phyloP scores from a whole-genome alignment of 768 basidiomycete species.

The Coprinopsis sp. region DNA sequence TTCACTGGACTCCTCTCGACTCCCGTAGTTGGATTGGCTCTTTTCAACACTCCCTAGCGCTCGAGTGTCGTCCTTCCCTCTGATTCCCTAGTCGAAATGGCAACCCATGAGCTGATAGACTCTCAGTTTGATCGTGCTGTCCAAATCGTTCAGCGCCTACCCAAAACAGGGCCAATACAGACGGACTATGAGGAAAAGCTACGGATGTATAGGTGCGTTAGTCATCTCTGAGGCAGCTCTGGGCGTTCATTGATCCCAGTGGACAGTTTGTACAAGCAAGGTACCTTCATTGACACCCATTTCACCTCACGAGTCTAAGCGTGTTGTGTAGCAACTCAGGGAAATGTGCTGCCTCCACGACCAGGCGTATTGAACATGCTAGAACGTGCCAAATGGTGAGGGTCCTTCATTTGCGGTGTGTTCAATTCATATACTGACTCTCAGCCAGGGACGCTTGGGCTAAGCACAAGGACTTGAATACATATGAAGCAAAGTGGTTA shows the following conservation, averaged over 20 bases:
- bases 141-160: slow-evolving; percentile 87
- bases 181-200: slow-evolving; percentile 95
- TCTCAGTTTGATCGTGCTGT: slow-evolving; percentile 92
- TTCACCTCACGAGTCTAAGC: slow-evolving; percentile 7
- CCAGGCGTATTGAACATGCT: slow-evolving; percentile 91
- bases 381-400: slow-evolving; percentile 88
- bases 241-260: neutral
- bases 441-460: slow-evolving; percentile 86
- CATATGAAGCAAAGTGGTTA: slow-evolving; percentile 78
- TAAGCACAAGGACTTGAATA: slow-evolving; percentile 79
- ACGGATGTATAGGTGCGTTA: slow-evolving; percentile 77
- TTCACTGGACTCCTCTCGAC: too few species aligned
- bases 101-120: slow-evolving; percentile 64
- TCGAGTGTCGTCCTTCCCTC: too few species aligned
- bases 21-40: too few species aligned
- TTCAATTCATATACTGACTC: slow-evolving; percentile 6
- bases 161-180: slow-evolving; percentile 93
- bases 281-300: slow-evolving; percentile 32
- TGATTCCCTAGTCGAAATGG: too few species aligned
- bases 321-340: slow-evolving; percentile 67
- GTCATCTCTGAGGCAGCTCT: neutral
- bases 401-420: slow-evolving; percentile 6
- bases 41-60: too few species aligned
- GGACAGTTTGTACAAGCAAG: slow-evolving; percentile 86
- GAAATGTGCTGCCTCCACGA: slow-evolving; percentile 74